Conservation (phyloP, 2,329 filamentous ascomycete species). For the Aspergillus melleus region DNA sequence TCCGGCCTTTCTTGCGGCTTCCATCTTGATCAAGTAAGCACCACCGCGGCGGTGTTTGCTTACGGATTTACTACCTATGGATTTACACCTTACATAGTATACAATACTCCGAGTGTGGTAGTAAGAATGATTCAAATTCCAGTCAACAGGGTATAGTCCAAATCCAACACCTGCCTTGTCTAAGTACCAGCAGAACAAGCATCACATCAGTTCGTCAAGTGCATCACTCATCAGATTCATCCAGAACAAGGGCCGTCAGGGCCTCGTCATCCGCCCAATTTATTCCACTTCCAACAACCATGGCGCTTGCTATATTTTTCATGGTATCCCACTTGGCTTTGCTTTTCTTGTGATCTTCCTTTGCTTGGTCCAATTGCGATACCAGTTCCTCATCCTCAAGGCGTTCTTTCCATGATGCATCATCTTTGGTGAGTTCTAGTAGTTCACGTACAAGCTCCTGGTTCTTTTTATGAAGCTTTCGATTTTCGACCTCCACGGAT, state of each 20-base stretch:
- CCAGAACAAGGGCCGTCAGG: constrained; percentile 71
- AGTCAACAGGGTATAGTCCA: constrained; percentile 4
- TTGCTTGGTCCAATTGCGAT: constrained; percentile 58
- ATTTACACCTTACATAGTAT: background rate
- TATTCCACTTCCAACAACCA: constrained; percentile 77
- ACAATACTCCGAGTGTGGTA: too few relatives aligned
- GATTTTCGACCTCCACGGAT: constrained; percentile 58
- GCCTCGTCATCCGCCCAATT: constrained; percentile 74
- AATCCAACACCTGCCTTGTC: constrained; percentile 11
- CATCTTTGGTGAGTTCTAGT: constrained; percentile 61
- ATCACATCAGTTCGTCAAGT: constrained; percentile 2
- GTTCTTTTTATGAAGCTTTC: constrained; percentile 61
- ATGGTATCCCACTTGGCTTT: constrained; percentile 70
- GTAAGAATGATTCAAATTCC: background rate
- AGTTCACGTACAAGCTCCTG: constrained; percentile 62
- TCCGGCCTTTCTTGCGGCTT: background rate
- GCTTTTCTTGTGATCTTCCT: constrained; percentile 61
- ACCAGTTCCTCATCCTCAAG: constrained; percentile 54
- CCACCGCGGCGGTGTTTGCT: too few relatives aligned
- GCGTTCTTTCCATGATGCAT: constrained; percentile 53
- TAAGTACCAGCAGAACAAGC: background rate
- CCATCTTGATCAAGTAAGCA: background rate
- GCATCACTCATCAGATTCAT: constrained; percentile 56
- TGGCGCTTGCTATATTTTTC: constrained; percentile 75
- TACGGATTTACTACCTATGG: background rate